Percentiles rank a stretch among this genome's conserved stretches.
Conservation (phyloP, 2,329 filamentous ascomycete genomes). For the Exophiala spinifera region DNA sequence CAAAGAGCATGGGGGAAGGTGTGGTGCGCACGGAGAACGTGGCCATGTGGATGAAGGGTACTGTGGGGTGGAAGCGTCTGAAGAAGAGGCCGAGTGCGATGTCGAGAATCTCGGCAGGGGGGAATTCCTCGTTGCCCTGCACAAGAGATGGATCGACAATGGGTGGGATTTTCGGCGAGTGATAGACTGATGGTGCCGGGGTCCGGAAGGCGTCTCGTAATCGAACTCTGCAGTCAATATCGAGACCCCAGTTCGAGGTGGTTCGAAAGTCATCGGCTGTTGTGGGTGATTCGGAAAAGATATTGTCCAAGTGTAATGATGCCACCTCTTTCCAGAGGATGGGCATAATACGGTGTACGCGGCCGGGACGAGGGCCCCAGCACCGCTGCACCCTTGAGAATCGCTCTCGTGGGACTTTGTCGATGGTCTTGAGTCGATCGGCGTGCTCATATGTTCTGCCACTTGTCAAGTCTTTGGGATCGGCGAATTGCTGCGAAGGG, state of each 20-base stretch:
- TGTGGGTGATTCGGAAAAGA: conserved; percentile 34
- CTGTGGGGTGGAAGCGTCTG: conserved; percentile 52
- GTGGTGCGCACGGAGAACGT: conserved; percentile 52
- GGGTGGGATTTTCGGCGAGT: conserved; percentile 25
- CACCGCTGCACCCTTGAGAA: conserved; percentile 43
- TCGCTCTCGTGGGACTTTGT: conserved; percentile 40
- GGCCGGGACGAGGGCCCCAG: conserved; percentile 41
- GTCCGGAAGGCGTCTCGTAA: conserved; percentile 39
- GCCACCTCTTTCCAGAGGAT: conserved; percentile 42
- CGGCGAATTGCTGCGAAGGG: conserved; percentile 6
- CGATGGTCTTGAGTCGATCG: conserved; percentile 23
- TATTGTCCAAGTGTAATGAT: conserved; percentile 38
- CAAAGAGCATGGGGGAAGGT: conserved; percentile 46
- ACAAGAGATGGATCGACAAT: conserved; percentile 29
- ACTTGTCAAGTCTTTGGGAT: conserved; percentile 15
- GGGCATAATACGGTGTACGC: conserved; percentile 41
- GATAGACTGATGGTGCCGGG: conserved; percentile 19
- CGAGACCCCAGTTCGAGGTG: conserved; percentile 33
- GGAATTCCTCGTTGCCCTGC: conserved; percentile 38
- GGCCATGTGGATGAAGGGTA: conserved; percentile 53
- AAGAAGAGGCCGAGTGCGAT: conserved; percentile 55
- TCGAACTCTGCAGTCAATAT: conserved; percentile 42
- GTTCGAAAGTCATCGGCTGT: conserved; percentile 23
- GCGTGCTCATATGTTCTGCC: conserved; percentile 6
- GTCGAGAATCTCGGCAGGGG: conserved; percentile 52